Base-by-base conservation (phyloP, 108 stramenopile species). In the Pseudonitzschia pungens region DNA sequence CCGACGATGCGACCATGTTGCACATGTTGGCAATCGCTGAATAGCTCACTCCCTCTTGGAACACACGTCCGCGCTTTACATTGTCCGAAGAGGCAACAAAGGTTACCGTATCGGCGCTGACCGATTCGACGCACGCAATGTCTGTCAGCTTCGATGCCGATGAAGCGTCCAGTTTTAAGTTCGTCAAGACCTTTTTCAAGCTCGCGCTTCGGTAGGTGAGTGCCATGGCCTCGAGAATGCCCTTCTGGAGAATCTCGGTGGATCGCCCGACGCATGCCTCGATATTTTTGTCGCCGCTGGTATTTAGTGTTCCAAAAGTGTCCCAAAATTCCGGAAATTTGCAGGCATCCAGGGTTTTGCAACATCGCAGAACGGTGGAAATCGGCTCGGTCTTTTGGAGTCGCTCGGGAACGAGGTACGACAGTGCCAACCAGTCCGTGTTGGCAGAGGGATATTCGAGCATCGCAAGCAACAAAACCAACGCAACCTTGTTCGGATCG, bases 281-380 rank as follows among this genome's bases (percentile, higher is more conserved):
- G 16, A 89, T 60, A 24, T 79, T 68, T 27, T 68, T 58, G 58
- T 83, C 79, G 3, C 70, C 79, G 32, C 75, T 82, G n/a, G 75
- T 79, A 43, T 77, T 76, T 21, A 90, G 62, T 26, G 74, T 76
- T 22, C 76, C 76, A 60, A 86, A 84, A 28, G 77, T 76, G 6
- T 79, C 81, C 90, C 91, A 92, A 71, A 95, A 95, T 48, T 84
- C 86, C 16, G 76, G 66, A 80, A 91, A 95, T 40, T 89, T 75
- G 68, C 94, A 92, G 1, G 89, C 71, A 64, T 91, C 90, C 72
- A 92, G 77, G 18, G 84, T 64, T 56, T 85, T 71, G 41, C 70
- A 52, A 70, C 94, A 92, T 42, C 71, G 67, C 16, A 86, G 78
- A 43, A 94, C 68, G 22, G 83, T 76, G 42, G 85, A 83, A 62